A percentile compares a stretch with the other conserved stretches of the same genome.
phyloP scores from a whole-genome alignment of 768 basidiomycete genomes.

The Phallus indusiatus region DNA sequence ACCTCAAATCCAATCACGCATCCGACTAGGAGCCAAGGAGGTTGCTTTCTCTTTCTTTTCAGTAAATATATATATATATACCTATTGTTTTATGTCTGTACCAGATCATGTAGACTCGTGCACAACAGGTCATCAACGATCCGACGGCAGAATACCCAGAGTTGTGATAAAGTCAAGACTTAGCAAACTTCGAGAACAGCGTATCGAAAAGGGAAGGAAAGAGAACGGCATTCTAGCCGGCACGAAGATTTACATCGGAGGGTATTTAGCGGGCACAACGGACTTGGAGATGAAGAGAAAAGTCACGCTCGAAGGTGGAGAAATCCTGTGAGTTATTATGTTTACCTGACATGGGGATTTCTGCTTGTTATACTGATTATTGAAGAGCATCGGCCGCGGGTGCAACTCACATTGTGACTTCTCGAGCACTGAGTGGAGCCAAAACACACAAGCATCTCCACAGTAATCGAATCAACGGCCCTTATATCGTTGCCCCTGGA shows the following conservation, averaged over 20 bases:
- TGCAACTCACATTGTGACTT: constrained; percentile 74
- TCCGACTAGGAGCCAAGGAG: constrained; percentile 52
- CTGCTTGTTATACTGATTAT: too few species aligned
- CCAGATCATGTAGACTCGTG: constrained; percentile 53
- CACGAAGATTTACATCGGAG: constrained; percentile 59
- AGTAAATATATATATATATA: background rate
- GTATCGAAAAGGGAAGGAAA: constrained; percentile 13
- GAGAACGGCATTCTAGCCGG: constrained; percentile 28
- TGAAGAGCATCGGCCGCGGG: constrained; percentile 44
- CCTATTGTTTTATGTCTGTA: background rate
- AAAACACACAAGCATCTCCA: constrained; percentile 62
- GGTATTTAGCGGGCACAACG: constrained; percentile 60
- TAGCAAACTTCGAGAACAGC: constrained; percentile 33
- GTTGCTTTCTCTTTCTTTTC: constrained; percentile 22
- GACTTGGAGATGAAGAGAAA: constrained; percentile 73
- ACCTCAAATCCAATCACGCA: constrained; percentile 73
- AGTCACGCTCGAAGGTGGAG: constrained; percentile 58
- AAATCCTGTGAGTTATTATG: constrained; percentile 48
- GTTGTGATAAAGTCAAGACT: constrained; percentile 34
- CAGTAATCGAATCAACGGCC: constrained; percentile 35
- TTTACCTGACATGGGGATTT: constrained; percentile 2
- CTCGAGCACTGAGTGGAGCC: constrained; percentile 56
- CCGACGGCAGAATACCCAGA: constrained; percentile 32
- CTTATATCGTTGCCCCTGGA: constrained; percentile 62
- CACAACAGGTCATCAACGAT: constrained; percentile 60